These are phyloP conservation scores for Aspergillus costaricaensis DNA, from an alignment of 2,329 filamentous ascomycete genomes.

Conservation along the genomic window DNA sequence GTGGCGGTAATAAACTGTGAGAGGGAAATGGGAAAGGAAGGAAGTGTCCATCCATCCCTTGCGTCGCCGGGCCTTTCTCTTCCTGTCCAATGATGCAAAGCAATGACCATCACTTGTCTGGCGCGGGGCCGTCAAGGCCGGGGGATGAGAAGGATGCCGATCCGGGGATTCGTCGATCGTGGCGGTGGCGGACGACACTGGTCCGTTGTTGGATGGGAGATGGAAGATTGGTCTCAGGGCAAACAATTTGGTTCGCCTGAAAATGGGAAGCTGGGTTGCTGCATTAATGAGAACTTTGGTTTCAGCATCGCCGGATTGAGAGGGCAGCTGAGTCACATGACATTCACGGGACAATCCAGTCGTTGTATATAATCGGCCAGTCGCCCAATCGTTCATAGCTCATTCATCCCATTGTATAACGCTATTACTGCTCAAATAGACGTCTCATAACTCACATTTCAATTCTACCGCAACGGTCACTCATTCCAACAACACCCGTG, in stretches of 20 bases:
- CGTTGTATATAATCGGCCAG: constrained; percentile 1
- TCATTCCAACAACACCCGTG: too few relatives aligned
- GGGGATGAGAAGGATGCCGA: not conserved
- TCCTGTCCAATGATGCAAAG: not conserved
- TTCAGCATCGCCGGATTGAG: constrained; percentile 9
- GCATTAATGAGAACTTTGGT: not conserved
- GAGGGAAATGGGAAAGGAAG: too few relatives aligned
- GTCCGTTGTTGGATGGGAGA: constrained; percentile 6
- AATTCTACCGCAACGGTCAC: too few relatives aligned
- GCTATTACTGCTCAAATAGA: not conserved
- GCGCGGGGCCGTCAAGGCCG: not conserved
- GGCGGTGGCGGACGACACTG: constrained; percentile 17
- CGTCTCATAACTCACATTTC: not conserved
- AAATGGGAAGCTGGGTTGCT: not conserved
- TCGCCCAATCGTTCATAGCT: not conserved
- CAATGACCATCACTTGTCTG: not conserved
- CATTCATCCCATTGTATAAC: not conserved
- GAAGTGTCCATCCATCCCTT: constrained; percentile 1
- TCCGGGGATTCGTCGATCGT: constrained; percentile 1
- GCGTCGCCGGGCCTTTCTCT: constrained; percentile 2
- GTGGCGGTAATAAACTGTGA: too few relatives aligned
- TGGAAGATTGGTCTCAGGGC: not conserved
- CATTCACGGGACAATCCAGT: not conserved
- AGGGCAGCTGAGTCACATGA: constrained; percentile 8
- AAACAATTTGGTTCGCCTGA: not conserved